Conservation (phyloP, 163 green algal species). For the Prototheca wickerhamii region DNA sequence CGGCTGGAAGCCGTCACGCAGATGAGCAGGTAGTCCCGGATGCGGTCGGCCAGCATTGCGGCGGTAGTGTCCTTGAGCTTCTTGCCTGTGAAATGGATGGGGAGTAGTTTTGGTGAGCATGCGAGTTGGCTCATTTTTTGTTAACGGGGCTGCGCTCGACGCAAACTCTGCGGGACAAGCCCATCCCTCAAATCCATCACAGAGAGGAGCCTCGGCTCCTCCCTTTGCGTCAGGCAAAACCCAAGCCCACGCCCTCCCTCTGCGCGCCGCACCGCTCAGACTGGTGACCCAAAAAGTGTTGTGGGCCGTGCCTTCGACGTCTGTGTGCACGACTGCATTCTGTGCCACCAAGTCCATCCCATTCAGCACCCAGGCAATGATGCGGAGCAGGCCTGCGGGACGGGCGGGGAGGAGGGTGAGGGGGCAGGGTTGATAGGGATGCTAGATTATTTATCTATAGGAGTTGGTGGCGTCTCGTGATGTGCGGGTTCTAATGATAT, state of each 20-base stretch:
- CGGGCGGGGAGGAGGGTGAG: not conserved
- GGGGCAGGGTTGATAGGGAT: no score
- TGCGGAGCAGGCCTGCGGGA: constrained; percentile 22
- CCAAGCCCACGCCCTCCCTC: no score
- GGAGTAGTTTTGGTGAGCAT: no score
- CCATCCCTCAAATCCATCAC: no score
- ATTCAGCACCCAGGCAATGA: constrained; percentile 33
- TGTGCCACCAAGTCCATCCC: constrained; percentile 36
- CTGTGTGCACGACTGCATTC: constrained; percentile 35
- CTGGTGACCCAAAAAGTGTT: constrained; percentile 47
- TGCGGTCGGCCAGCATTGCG: constrained; percentile 33
- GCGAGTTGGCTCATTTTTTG: no score
- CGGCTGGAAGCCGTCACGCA: constrained; percentile 29
- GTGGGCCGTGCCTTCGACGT: constrained; percentile 27
- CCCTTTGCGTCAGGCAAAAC: no score
- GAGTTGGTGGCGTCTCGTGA: no score
- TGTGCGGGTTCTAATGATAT: no score
- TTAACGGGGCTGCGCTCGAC: no score
- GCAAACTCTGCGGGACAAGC: no score
- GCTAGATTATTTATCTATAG: no score
- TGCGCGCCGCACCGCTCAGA: constrained; percentile 8
- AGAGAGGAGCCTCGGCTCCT: no score
- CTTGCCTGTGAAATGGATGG: constrained; percentile 8
- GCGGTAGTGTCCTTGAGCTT: constrained; percentile 35
- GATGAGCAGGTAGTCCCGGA: constrained; percentile 46